Conservation (phyloP, 106 monocot species). For the Cymbidium sinense region DNA sequence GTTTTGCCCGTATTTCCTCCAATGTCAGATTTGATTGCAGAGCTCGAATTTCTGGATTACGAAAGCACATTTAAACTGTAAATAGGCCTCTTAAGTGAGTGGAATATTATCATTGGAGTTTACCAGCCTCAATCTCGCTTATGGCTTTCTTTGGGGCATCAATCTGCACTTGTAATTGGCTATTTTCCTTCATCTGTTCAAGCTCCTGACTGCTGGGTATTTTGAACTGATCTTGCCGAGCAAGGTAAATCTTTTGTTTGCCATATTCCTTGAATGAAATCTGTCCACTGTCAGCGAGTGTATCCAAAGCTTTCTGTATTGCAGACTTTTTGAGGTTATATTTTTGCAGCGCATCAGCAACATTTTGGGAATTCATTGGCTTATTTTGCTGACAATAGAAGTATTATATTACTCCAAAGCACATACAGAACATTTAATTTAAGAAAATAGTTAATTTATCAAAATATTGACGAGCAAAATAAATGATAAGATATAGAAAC, state of each 20-base stretch:
- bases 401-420: not conserved
- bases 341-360: constrained; percentile 93
- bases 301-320: constrained; percentile 83
- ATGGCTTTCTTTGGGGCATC: constrained; percentile 54
- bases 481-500: not conserved
- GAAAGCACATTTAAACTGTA: constrained; percentile 3
- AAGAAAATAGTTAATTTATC: not conserved
- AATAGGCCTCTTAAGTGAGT: not conserved
- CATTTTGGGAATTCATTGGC: constrained; percentile 90
- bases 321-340: constrained; percentile 88
- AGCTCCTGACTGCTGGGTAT: constrained; percentile 82
- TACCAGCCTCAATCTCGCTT: constrained; percentile 76
- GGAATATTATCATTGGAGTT: not conserved
- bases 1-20: constrained; percentile 56
- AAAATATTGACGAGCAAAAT: not conserved
- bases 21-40: constrained; percentile 82
- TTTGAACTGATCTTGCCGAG: constrained; percentile 88
- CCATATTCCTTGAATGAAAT: constrained; percentile 97
- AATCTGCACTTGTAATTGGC: constrained; percentile 64
- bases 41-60: constrained; percentile 55
- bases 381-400: constrained; percentile 70
- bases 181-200: constrained; percentile 80
- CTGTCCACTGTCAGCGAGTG: constrained; percentile 64
- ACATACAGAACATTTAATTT: not conserved
- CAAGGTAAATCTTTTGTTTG: constrained; percentile 90